A percentile compares a stretch with the other conserved stretches of the same genome.
Conservation (phyloP, 208 protist species). For the Leishmania turanica region DNA sequence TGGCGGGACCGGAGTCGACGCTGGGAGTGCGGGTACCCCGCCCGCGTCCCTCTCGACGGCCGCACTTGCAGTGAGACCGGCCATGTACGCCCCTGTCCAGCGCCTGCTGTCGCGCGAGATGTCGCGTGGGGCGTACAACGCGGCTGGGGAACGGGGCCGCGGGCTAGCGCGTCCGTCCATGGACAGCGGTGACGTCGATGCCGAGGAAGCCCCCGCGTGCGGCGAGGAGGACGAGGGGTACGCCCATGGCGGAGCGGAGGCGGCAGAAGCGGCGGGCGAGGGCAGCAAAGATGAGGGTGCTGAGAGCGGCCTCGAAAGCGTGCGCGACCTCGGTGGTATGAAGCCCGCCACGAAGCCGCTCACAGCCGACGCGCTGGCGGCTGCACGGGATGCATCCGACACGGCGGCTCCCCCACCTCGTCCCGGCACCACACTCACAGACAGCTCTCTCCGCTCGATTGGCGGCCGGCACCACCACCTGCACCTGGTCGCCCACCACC, state of each 20-base stretch:
- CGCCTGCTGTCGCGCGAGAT: constrained; percentile 18
- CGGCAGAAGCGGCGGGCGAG: neutral
- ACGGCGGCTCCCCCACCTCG: neutral
- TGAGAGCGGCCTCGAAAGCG: neutral
- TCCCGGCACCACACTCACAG: neutral
- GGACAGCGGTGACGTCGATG: neutral
- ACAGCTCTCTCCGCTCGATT: constrained; percentile 10
- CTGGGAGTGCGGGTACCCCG: constrained; percentile 1
- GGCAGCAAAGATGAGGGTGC: neutral
- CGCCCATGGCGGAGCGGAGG: neutral
- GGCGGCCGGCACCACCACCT: constrained; percentile 21
- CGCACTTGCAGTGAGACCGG: constrained; percentile 13
- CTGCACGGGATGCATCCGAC: neutral
- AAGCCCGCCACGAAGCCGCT: neutral
- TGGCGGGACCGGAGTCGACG: neutral
- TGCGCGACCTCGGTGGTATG: neutral
- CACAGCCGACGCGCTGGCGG: constrained; percentile 3
- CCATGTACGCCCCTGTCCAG: constrained; percentile 24
- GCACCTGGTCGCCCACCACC: constrained; percentile 18
- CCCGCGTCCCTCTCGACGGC: constrained; percentile 8
- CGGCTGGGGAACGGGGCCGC: neutral
- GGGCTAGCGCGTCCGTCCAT: neutral
- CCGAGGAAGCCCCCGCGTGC: neutral
- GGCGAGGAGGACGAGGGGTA: neutral
- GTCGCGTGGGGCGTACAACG: neutral